Base-by-base conservation (phyloP, 495 filamentous ascomycete species). In the Penicillium diatomitis region DNA sequence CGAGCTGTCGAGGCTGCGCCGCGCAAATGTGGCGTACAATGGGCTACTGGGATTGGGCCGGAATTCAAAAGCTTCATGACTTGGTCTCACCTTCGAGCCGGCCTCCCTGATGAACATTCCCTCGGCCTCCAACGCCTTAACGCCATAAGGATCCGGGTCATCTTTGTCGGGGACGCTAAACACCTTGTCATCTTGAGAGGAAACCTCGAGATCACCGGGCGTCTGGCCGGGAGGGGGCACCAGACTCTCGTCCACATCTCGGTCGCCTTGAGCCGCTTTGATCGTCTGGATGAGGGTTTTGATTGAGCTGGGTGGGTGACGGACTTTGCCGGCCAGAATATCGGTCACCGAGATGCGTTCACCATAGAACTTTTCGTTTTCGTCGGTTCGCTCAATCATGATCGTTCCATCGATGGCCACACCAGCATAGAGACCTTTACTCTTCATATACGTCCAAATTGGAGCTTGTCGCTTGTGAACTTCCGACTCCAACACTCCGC, bases 81-180 rank as follows among this genome's bases (percentile, higher is more conserved):
- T 76, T 11, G 89, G 85, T 35, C 87, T 73, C 44, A 57, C 61
- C 38, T 78, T 77, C 2, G 85, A 84, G 12, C 87, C 88, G 10
- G 89, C 89, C 71, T 95, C 90, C 39, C 85, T 77, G 54, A 96
- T 90, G 56, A 89, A 85, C 41, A 95, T 72, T 6, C 90, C 90
- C 55, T 85, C 83, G 55, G 85, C 82, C 65, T 92, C 85, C 36
- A 96, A 68, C 31, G 90, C 88, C 31, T 86, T 79, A 20, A 96
- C 86, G 12, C 90, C 90, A 59, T 84, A 96, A 9, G 90, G 90
- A 62, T 96, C 90, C 30, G 90, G 88, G 39, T 88, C 84, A 37
- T 79, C 74, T 3, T 70, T 62, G 38, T 83, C 82, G 3, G 89
- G 90, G 10, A 95, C 70, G 3, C 90, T 88, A 63, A 96, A 95